Evolutionary conservation across 148 eudicot species (phyloP).

Genomic region (Gaultheria prostrata): DNA sequence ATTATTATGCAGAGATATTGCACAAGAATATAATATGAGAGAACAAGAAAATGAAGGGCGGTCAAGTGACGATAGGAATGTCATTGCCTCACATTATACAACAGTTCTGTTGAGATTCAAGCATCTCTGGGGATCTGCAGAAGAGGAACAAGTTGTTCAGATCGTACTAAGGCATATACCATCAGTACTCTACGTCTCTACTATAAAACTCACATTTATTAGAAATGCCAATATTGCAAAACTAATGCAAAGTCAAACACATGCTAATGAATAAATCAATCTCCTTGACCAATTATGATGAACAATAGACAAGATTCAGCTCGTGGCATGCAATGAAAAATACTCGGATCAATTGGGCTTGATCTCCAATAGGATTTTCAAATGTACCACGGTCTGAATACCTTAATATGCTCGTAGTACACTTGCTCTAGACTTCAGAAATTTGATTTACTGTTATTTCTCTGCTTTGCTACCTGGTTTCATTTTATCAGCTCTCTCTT

Average conservation of each 20-base stretch:
- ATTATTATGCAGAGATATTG: neutral
- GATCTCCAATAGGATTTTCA: neutral
- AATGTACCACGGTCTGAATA: neutral
- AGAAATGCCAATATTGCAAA: neutral
- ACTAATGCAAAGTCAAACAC: neutral
- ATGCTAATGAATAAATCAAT: neutral
- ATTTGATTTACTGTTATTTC: neutral
- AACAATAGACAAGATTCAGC: too few species aligned
- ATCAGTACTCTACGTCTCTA: neutral
- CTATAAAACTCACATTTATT: conserved; percentile 25
- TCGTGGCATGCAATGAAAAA: neutral
- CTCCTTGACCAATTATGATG: neutral
- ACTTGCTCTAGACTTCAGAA: neutral
- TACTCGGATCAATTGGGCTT: neutral
- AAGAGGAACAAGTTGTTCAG: conserved; percentile 49
- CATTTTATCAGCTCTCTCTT: neutral
- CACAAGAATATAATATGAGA: neutral
- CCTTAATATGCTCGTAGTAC: neutral
- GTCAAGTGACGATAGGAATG: neutral
- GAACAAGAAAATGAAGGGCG: neutral
- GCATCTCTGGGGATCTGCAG: conserved; percentile 86
- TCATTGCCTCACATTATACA: conserved; percentile 55
- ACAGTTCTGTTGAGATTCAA: conserved; percentile 74
- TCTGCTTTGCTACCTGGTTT: neutral
- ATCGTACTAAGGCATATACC: neutral